These are phyloP conservation scores for Sclerotinia borealis DNA, from an alignment of 2,329 filamentous ascomycete genomes.

Conservation along the genomic window DNA sequence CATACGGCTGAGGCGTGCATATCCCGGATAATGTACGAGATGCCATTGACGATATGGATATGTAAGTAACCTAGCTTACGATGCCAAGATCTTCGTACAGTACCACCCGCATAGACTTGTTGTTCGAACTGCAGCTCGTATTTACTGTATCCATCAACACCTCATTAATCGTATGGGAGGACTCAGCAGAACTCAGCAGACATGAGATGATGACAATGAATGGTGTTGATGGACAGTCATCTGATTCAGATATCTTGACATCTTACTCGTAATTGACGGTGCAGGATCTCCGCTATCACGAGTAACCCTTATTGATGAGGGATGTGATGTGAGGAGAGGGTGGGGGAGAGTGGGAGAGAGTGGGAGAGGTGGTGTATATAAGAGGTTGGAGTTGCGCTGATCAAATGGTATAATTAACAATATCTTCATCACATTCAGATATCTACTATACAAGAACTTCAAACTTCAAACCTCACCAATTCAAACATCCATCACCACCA, in stretches of 20 bases:
- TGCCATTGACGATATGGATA: no score
- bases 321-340: not conserved
- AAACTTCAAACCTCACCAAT: not conserved
- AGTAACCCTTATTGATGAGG: slow-evolving; percentile 1
- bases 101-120: no score
- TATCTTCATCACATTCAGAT: not conserved
- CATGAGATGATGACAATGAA: not conserved
- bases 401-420: not conserved
- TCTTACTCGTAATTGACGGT: not conserved
- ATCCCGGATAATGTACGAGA: no score
- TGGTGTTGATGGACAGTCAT: not conserved
- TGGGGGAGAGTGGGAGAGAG: not conserved
- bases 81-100: no score
- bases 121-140: no score
- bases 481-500: not conserved
- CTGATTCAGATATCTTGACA: not conserved
- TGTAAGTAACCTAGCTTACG: no score
- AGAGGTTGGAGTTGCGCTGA: not conserved
- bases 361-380: not conserved
- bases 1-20: no score
- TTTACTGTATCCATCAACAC: no score
- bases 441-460: not conserved
- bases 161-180: no score
- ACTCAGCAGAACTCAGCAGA: no score
- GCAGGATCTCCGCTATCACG: slow-evolving; percentile 5